Conservation (phyloP, 139 green algal genomes). For the Nannochloris sp. region DNA sequence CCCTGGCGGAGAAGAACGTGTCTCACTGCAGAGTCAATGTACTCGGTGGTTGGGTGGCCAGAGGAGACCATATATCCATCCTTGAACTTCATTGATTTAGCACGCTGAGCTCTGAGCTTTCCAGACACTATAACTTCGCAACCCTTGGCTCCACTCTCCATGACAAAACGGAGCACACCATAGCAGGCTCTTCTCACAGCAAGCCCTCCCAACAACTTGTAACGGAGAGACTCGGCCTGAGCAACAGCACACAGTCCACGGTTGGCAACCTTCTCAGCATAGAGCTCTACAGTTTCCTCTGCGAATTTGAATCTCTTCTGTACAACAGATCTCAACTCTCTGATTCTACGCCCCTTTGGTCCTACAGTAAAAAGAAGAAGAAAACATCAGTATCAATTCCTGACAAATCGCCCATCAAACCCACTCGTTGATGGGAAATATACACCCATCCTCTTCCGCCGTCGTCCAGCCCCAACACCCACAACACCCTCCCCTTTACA, state of each 20-base stretch:
- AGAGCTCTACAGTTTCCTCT: conserved; percentile 92
- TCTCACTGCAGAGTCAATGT: conserved; percentile 91
- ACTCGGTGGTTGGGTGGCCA: conserved; percentile 76
- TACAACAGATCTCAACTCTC: conserved; percentile 96
- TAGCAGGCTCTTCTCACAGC: conserved; percentile 97
- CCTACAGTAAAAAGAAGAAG: conserved; percentile 42
- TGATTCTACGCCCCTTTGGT: conserved; percentile 95
- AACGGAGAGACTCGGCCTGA: conserved; percentile 96
- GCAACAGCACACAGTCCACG: conserved; percentile 95
- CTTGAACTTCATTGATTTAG: conserved; percentile 99
- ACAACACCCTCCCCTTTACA: neutral
- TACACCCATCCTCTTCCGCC: neutral
- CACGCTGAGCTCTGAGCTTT: conserved; percentile 94
- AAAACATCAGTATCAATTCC: neutral
- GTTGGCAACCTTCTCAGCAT: conserved; percentile 98
- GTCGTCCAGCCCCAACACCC: neutral
- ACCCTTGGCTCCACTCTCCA: conserved; percentile 98
- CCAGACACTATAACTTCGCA: conserved; percentile 98
- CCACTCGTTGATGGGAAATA: neutral
- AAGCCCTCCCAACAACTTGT: conserved; percentile 98
- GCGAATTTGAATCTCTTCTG: conserved; percentile 99
- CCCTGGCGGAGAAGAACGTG: conserved; percentile 97
- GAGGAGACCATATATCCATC: conserved; percentile 92
- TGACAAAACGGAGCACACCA: conserved; percentile 98
- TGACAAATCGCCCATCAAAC: neutral